Evolutionary conservation across 2,329 filamentous ascomycete species (phyloP).

Genomic region (Lasiodiplodia sp.): DNA sequence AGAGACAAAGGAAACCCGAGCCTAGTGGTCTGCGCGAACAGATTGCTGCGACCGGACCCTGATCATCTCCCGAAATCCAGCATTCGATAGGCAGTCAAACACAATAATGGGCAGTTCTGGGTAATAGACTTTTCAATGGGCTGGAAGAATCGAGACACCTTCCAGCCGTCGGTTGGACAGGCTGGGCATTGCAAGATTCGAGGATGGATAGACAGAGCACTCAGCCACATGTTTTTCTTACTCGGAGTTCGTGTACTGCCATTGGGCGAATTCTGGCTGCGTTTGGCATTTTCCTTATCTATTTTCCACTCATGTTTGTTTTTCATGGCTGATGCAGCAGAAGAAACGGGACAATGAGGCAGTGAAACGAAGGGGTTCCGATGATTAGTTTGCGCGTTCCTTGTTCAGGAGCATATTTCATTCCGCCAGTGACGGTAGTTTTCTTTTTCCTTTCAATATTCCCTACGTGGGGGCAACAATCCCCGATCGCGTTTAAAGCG

Average conservation of each 20-base stretch:
- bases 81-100: neutral
- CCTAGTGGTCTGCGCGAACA: slow-evolving; percentile 56
- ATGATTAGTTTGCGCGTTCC: neutral
- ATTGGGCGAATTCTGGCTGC: slow-evolving; percentile 5
- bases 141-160: neutral
- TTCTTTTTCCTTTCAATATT: neutral
- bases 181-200: slow-evolving; percentile 1
- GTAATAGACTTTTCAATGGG: slow-evolving; percentile 23
- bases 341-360: slow-evolving; percentile 11
- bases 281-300: slow-evolving; percentile 4
- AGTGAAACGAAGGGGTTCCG: neutral
- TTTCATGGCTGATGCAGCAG: slow-evolving; percentile 3
- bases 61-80: slow-evolving; percentile 9
- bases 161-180: neutral
- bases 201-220: slow-evolving; percentile 19
- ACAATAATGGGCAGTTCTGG: slow-evolving; percentile 17
- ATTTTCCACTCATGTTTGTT: slow-evolving; percentile 1
- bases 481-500: neutral
- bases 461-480: neutral
- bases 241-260: slow-evolving; percentile 18
- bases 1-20: slow-evolving; percentile 63
- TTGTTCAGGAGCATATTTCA: slow-evolving; percentile 3
- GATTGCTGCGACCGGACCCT: slow-evolving; percentile 41
- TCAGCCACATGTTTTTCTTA: neutral
- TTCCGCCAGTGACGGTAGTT: neutral